Evolutionary conservation across 176 grass and related monocot species (phyloP).

Genomic region (barley (Hordeum vulgare)): MorexV3_pseudomolecules_assembly NC_058524.1:461898068-461898567

Average conservation of each 20-base stretch:
- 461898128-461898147: constrained; percentile 67
- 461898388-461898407: constrained; percentile 59
- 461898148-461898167: constrained; percentile 76
- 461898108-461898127: constrained; percentile 34
- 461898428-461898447: constrained; percentile 92
- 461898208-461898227: constrained; percentile 60
- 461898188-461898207: constrained; percentile 69
- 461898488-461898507: constrained; percentile 65
- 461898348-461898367: constrained; percentile 80
- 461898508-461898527: constrained; percentile 71
- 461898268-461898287: constrained; percentile 70
- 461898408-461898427: constrained; percentile 85
- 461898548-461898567: constrained; percentile 53
- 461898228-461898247: constrained; percentile 78
- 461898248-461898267: constrained; percentile 56
- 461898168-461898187: constrained; percentile 64
- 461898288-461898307: constrained; percentile 78
- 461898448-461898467: constrained; percentile 90
- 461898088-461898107: constrained; percentile 82
- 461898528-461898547: constrained; percentile 56
- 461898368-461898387: constrained; percentile 75
- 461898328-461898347: constrained; percentile 45
- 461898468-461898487: constrained; percentile 77
- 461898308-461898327: constrained; percentile 75
- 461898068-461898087: constrained; percentile 82